Conservation (phyloP, 257 asterid species). For the Fraxinus excelsior region DNA sequence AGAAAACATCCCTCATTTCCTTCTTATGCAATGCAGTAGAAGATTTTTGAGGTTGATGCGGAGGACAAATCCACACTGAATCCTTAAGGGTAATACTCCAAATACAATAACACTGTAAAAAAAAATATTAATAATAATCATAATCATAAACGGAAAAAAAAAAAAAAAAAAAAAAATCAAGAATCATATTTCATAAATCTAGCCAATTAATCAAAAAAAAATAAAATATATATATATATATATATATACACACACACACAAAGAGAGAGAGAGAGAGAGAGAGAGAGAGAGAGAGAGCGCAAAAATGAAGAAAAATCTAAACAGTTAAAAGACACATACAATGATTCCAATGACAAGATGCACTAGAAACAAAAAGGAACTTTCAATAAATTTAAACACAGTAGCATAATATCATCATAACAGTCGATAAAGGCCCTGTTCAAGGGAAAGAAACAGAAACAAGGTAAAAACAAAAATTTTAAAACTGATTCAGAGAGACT, state of each 20-base stretch:
- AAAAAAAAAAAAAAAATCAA: too few relatives aligned
- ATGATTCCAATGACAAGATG: not conserved
- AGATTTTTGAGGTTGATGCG: constrained; percentile 32
- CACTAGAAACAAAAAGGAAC: not conserved
- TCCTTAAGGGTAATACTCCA: constrained; percentile 12
- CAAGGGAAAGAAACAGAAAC: not conserved
- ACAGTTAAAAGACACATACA: too few relatives aligned
- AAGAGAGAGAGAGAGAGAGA: too few relatives aligned
- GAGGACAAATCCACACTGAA: constrained; percentile 31
- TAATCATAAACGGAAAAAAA: too few relatives aligned
- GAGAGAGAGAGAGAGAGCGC: too few relatives aligned
- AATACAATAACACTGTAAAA: constrained; percentile 11
- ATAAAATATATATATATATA: too few relatives aligned
- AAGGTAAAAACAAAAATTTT: too few relatives aligned
- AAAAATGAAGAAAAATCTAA: too few relatives aligned
- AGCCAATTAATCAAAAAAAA: not conserved
- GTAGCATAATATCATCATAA: not conserved
- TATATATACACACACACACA: too few relatives aligned
- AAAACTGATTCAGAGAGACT: not conserved
- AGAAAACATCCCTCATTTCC: constrained; percentile 86
- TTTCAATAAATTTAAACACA: not conserved
- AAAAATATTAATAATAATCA: not conserved
- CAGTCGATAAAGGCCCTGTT: not conserved
- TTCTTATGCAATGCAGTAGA: constrained; percentile 34
- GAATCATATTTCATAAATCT: not conserved